Percentiles rank a stretch among this genome's conserved stretches.
These are phyloP conservation scores for Fistulina hepatica DNA, from an alignment of 1,284 basidiomycete genomes.

Conservation along the genomic window DNA sequence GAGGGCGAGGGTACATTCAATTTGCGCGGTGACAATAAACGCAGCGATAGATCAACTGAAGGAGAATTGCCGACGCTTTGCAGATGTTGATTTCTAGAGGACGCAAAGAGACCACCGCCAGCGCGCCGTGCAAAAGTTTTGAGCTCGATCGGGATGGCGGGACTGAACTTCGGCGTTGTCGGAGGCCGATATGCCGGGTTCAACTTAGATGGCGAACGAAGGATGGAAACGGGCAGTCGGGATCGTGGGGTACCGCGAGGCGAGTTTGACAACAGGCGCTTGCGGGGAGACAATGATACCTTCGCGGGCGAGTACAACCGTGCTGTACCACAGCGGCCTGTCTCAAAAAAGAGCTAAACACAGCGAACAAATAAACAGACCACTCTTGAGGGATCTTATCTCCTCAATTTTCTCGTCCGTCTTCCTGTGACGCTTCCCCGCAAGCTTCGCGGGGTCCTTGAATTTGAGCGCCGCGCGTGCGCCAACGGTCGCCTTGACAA, in stretches of 20 bases:
- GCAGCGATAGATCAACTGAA: no score
- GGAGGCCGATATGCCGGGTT: slow-evolving; percentile 15
- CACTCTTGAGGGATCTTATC: not conserved
- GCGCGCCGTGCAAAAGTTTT: no score
- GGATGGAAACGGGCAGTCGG: slow-evolving; percentile 41
- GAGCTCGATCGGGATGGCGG: no score
- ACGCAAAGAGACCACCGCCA: no score
- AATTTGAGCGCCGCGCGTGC: not conserved
- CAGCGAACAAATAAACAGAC: no score
- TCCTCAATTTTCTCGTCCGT: not conserved
- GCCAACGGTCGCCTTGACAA: slow-evolving; percentile 38
- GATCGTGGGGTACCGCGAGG: no score
- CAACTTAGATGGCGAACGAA: slow-evolving; percentile 52
- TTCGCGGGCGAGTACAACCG: slow-evolving; percentile 27
- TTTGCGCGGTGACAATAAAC: no score
- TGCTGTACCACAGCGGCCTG: no score
- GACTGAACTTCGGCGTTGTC: no score
- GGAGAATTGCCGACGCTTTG: no score
- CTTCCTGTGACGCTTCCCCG: not conserved
- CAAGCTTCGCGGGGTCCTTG: not conserved
- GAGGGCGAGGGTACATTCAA: not conserved
- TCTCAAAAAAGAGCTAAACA: no score
- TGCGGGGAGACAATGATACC: slow-evolving; percentile 19
- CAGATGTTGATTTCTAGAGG: no score
- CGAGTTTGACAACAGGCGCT: slow-evolving; percentile 51